Percentiles rank a stretch among this genome's conserved stretches.
Conservation (phyloP, 176 grass and related monocot genomes). For the Aegilops umbellulata region DNA sequence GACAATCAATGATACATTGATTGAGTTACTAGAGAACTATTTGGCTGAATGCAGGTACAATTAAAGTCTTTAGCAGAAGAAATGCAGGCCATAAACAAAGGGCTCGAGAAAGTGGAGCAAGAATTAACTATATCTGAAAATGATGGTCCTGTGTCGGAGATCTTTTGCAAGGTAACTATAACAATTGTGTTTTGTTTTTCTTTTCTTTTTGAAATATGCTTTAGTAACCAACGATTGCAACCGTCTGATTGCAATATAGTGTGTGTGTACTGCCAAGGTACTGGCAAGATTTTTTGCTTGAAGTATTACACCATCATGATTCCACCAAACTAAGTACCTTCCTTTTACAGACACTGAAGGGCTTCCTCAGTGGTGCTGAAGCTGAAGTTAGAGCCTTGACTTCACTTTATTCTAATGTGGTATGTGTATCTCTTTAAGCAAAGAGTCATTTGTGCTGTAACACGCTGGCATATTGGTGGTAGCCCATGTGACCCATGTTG, state of each 20-base stretch:
- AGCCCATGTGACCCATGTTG: not conserved
- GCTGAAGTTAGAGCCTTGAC: slow-evolving; percentile 94
- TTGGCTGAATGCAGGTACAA: slow-evolving; percentile 70
- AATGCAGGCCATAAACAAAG: slow-evolving; percentile 99
- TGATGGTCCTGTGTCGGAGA: slow-evolving; percentile 88
- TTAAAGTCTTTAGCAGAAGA: slow-evolving; percentile 95
- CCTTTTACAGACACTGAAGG: slow-evolving; percentile 78
- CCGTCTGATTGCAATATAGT: not conserved
- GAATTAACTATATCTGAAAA: slow-evolving; percentile 94
- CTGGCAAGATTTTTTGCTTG: not conserved
- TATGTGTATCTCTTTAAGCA: slow-evolving; percentile 41
- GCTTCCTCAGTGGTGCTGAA: slow-evolving; percentile 84
- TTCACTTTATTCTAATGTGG: slow-evolving; percentile 93
- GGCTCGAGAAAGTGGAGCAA: slow-evolving; percentile 97
- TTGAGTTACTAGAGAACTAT: slow-evolving; percentile 36
- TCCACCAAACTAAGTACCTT: slow-evolving; percentile 12
- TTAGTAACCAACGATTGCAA: slow-evolving; percentile 1
- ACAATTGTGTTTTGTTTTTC: slow-evolving; percentile 3
- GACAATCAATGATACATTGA: not conserved
- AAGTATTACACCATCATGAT: slow-evolving; percentile 3
- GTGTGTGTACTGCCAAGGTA: not conserved
- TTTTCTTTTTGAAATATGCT: not conserved
- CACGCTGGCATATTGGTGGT: not conserved
- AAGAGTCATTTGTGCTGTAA: slow-evolving; percentile 11
- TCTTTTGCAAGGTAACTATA: slow-evolving; percentile 64